A percentile compares a stretch with the other conserved stretches of the same genome.
Conservation (phyloP, 75 land plant species). For the Selaginella moellendorffii region DNA sequence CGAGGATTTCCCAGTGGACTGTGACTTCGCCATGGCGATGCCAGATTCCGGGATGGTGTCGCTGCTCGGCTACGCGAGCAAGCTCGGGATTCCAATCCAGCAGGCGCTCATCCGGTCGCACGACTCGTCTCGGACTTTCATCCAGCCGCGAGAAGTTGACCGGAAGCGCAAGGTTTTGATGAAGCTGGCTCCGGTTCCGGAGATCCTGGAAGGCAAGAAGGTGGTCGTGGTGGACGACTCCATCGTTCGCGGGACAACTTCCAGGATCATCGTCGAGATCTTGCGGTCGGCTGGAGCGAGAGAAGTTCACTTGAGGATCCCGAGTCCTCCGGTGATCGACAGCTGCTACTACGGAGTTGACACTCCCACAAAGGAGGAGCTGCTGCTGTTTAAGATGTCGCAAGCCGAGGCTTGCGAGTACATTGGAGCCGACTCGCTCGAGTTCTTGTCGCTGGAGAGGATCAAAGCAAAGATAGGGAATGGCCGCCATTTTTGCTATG, state of each 20-base stretch:
- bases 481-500: constrained; percentile 3
- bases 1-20: not conserved
- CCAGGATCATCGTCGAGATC: not conserved
- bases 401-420: not conserved
- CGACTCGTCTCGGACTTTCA: not conserved
- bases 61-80: not conserved
- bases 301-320: constrained; percentile 3
- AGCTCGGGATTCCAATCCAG: not conserved
- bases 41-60: not conserved
- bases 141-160: constrained; percentile 2
- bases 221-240: constrained; percentile 4
- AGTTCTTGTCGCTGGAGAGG: not conserved
- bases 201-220: not conserved
- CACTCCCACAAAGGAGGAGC: constrained; percentile 2
- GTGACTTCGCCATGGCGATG: not conserved
- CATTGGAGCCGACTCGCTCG: constrained; percentile 3
- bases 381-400: not conserved
- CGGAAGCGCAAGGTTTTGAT: not conserved
- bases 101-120: not conserved
- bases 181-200: not conserved
- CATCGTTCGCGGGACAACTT: constrained; percentile 1
- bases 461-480: not conserved
- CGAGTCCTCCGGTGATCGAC: not conserved
- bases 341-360: constrained; percentile 4
- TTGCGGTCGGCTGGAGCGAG: not conserved